Evolutionary conservation across 2,329 filamentous ascomycete genomes (phyloP), one percentile per base, ranked within the genome.

Genomic region (Xylariaceae sp.): DNA sequence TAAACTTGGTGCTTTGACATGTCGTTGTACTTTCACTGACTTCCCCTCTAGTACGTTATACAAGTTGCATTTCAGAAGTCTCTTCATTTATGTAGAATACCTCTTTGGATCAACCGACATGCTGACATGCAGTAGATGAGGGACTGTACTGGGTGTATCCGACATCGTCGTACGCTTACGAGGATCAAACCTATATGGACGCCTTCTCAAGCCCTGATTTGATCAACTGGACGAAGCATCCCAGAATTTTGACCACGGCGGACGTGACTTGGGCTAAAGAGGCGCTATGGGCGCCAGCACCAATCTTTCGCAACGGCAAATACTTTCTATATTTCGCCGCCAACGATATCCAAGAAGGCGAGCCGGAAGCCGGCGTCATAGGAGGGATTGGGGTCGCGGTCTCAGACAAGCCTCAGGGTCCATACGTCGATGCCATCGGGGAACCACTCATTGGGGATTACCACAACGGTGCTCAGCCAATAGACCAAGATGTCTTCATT

Each of bases 291-390:
- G 72, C 71, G 2, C 72, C 72, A 0, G 68, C 70, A 1, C 65
- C 71, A 11, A 61, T 69, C 28, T 48, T 48, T 12, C 63, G 68
- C 26, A 61, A 71, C 45, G 67, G 66, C 9, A 67, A 63, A 31
- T 74, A 73, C 52, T 74, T 67, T 48, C 60, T 75, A 39, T 75
- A 75, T 54, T 75, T 74, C 47, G 68, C 62, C 33, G 72, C 71
- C 28, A 74, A 73, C 30, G 71, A 74, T 40, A 67, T 70, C 34
- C 65, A 66, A 19, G 54, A 57, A 33, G 54, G 53, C 18, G 55
- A 60, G 30, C 47, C 53, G 3, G 51, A 44, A 19, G 36, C 39
- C 7, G 58, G 58, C 6, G 36, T 50, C 11, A 54, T 67, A 2
- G 66, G 64, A 4, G 68, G 68, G 3, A 69, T 71, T 13, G 68